Percentiles rank a stretch among this genome's conserved stretches.
phyloP scores from a whole-genome alignment of 2,329 filamentous ascomycete genomes.

The Ophiognomonia clavigignenti-juglandacearum region DNA sequence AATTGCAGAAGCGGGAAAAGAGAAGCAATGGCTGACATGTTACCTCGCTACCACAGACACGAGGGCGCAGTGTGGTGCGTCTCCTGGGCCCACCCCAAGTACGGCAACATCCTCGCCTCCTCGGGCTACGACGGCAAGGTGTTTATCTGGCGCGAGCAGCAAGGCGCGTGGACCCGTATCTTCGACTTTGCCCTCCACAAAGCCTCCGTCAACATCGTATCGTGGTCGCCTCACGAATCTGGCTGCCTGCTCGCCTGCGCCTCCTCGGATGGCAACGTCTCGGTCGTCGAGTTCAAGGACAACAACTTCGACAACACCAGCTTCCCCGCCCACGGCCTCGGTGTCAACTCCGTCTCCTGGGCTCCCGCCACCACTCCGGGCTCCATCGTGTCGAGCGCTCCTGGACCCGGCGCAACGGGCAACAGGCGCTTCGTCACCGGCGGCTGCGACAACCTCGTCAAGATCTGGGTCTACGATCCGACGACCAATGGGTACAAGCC shows the following conservation, averaged over 20 bases:
- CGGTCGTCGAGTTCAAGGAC: constrained; percentile 94
- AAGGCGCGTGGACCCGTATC: constrained; percentile 72
- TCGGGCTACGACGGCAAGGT: constrained; percentile 97
- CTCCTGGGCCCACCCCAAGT: constrained; percentile 97
- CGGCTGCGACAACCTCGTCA: constrained; percentile 87
- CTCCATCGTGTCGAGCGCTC: constrained; percentile 71
- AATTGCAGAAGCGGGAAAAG: neutral
- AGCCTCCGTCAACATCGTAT: constrained; percentile 92
- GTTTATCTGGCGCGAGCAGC: constrained; percentile 94
- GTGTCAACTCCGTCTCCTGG: constrained; percentile 95
- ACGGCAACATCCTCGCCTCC: constrained; percentile 94
- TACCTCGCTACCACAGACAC: constrained; percentile 58
- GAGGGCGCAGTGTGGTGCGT: constrained; percentile 98
- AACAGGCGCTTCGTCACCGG: constrained; percentile 88
- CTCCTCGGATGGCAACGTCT: constrained; percentile 88
- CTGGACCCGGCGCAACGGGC: constrained; percentile 53
- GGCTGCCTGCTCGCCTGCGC: constrained; percentile 94
- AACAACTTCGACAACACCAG: constrained; percentile 86
- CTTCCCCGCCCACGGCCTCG: constrained; percentile 87
- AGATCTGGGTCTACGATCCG: constrained; percentile 81
- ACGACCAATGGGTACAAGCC: constrained; percentile 57
- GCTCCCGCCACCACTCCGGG: constrained; percentile 81
- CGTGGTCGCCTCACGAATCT: constrained; percentile 95
- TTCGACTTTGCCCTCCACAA: constrained; percentile 93
- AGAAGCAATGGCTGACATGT: neutral